Evolutionary conservation across 352 stramenopile genomes (phyloP).

Genomic region (Pythium insidiosum): DNA sequence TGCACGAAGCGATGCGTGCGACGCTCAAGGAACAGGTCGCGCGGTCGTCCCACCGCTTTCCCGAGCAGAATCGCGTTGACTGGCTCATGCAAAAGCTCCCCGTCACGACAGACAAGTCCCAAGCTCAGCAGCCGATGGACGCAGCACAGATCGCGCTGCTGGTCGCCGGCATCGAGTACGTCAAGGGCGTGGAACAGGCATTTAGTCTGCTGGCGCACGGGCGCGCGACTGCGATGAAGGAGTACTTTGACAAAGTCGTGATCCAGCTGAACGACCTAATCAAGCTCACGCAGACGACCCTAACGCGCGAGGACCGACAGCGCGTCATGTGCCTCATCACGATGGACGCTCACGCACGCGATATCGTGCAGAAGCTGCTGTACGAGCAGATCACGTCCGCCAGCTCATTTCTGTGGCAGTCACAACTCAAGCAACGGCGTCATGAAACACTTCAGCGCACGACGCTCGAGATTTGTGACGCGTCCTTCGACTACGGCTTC

Average conservation of each 20-base stretch:
- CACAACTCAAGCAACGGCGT: constrained; percentile 85
- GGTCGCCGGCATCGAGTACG: constrained; percentile 87
- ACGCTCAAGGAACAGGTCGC: constrained; percentile 87
- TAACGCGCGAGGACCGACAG: constrained; percentile 85
- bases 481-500: constrained; percentile 91
- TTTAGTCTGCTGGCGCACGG: constrained; percentile 63
- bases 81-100: constrained; percentile 88
- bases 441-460: constrained; percentile 37
- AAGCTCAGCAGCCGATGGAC: constrained; percentile 57
- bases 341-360: constrained; percentile 89
- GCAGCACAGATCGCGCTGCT: constrained; percentile 90
- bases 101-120: constrained; percentile 9
- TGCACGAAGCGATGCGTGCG: constrained; percentile 87
- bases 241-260: constrained; percentile 78
- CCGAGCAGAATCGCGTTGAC: constrained; percentile 84
- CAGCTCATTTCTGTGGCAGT: constrained; percentile 90
- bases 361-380: constrained; percentile 90
- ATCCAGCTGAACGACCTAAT: constrained; percentile 92
- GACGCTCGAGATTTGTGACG: constrained; percentile 87
- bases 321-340: constrained; percentile 94
- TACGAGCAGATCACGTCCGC: constrained; percentile 69
- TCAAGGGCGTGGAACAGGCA: constrained; percentile 73
- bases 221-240: constrained; percentile 74
- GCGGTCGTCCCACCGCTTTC: constrained; percentile 83
- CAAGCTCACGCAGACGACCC: constrained; percentile 74